Evolutionary conservation across 352 stramenopile species (phyloP).

Genomic region (Globisporangium cederbergense): DNA sequence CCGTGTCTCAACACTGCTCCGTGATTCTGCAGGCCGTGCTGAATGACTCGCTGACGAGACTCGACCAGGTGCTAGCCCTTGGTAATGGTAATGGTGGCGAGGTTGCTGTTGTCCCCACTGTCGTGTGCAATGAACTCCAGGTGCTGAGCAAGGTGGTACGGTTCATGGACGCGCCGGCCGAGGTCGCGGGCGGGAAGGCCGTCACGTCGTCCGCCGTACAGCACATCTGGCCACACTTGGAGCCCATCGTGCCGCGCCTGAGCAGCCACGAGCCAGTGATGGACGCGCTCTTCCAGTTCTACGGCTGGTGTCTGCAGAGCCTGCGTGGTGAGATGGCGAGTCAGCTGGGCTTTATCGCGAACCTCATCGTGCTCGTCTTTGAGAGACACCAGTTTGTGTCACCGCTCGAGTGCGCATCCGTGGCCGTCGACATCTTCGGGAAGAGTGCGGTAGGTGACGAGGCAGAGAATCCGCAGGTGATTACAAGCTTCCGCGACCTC

Average conservation of each 20-base stretch:
- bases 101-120: constrained; percentile 10
- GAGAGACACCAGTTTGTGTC: constrained; percentile 47
- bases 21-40: constrained; percentile 50
- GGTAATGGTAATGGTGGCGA: constrained; percentile 18
- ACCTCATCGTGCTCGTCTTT: constrained; percentile 59
- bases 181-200: constrained; percentile 41
- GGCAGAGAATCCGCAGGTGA: constrained; percentile 27
- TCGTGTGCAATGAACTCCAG: constrained; percentile 58
- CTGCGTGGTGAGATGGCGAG: constrained; percentile 50
- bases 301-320: constrained; percentile 72
- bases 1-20: constrained; percentile 42
- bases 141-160: constrained; percentile 63
- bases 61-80: constrained; percentile 40
- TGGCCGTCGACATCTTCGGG: constrained; percentile 69
- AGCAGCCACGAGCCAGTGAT: constrained; percentile 41
- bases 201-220: constrained; percentile 48
- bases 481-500: constrained; percentile 51
- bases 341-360: constrained; percentile 46
- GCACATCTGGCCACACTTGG: constrained; percentile 56
- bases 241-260: constrained; percentile 36
- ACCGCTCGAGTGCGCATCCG: constrained; percentile 60
- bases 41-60: constrained; percentile 37
- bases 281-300: constrained; percentile 61
- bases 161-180: constrained; percentile 57
- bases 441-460: constrained; percentile 22